These are phyloP conservation scores for Ensete glaucum DNA, from an alignment of 176 grass and related monocot species.

Conservation along the genomic window DNA sequence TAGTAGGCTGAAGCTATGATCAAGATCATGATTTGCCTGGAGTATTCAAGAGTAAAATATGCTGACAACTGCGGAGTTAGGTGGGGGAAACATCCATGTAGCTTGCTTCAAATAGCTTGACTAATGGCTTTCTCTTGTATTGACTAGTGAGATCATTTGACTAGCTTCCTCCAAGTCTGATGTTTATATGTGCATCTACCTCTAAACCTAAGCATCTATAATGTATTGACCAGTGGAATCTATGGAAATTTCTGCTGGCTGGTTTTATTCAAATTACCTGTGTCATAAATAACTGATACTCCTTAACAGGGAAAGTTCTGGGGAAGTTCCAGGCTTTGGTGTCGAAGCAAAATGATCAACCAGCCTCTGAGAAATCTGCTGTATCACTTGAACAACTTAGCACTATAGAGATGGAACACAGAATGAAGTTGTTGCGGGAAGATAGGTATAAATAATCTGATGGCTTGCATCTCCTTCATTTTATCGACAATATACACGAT, in stretches of 20 bases:
- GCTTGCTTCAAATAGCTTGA: not conserved
- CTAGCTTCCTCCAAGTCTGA: too few species aligned
- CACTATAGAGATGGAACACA: slow-evolving; percentile 49
- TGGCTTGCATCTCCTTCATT: slow-evolving; percentile 2
- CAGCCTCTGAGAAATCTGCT: slow-evolving; percentile 46
- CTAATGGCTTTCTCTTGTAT: not conserved
- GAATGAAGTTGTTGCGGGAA: slow-evolving; percentile 87
- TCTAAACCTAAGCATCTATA: too few species aligned
- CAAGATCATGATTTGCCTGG: not conserved
- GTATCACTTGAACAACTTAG: slow-evolving; percentile 64
- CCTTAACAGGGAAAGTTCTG: slow-evolving; percentile 57
- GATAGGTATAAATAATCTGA: slow-evolving; percentile 53
- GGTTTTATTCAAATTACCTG: not conserved
- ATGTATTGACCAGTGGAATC: too few species aligned
- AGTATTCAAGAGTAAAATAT: not conserved
- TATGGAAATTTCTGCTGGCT: not conserved
- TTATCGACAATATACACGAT: not conserved
- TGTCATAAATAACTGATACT: not conserved
- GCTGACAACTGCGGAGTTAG: not conserved
- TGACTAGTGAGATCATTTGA: too few species aligned
- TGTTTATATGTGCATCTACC: too few species aligned
- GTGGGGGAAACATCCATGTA: not conserved
- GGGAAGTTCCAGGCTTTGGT: slow-evolving; percentile 54
- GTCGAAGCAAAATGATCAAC: slow-evolving; percentile 33
- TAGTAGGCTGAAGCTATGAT: not conserved